Base-by-base conservation (phyloP, 2,329 filamentous ascomycete genomes). In the Shiraia bambusicola region DNA sequence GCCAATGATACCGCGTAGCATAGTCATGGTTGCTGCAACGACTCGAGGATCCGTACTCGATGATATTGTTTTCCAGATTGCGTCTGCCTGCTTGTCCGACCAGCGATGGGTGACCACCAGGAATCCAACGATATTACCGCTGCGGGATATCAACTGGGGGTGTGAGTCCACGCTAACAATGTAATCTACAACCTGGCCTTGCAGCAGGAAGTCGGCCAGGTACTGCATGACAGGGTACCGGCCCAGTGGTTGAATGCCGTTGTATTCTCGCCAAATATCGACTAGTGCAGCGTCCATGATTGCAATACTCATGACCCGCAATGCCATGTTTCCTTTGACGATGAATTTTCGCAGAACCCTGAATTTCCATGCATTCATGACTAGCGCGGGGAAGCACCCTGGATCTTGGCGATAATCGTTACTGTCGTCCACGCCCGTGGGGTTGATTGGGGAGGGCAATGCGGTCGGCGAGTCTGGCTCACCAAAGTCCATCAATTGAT, bases 81-180 rank as follows among this genome's bases (percentile, higher is more conserved):
- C 77, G 59, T 95, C 86, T 1, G 87, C 87, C 59, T 94, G 86
- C 14, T 77, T 70, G 25, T 82, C 68, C 1, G 79, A 81, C 67
- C 92, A 95, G 11, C 82, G 84, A 39, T 78, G 77, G 0, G 88
- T 93, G 11, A 93, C 86, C 15, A 89, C 80, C 37, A 97, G 75
- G 59, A 97, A 97, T 1, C 88, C 88, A 34, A 96, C 76, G 38
- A 97, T 87, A 50, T 95, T 95, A 28, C 79, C 78, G 58, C 88
- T 88, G 53, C 90, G 83, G 26, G 79, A 77, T 14, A 94, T 93
- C 38, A 97, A 82, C 61, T 95, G 90, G 1, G 91, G 89, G 60
- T 97, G 93, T 24, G 92, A 96, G 41, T 90, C 90, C 11, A 92
- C 83, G 2, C 92, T 88, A 37, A 96, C 80, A 32, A 98, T 83